Base-by-base conservation (phyloP, 208 protist species). In the Lotmaria passim region DNA sequence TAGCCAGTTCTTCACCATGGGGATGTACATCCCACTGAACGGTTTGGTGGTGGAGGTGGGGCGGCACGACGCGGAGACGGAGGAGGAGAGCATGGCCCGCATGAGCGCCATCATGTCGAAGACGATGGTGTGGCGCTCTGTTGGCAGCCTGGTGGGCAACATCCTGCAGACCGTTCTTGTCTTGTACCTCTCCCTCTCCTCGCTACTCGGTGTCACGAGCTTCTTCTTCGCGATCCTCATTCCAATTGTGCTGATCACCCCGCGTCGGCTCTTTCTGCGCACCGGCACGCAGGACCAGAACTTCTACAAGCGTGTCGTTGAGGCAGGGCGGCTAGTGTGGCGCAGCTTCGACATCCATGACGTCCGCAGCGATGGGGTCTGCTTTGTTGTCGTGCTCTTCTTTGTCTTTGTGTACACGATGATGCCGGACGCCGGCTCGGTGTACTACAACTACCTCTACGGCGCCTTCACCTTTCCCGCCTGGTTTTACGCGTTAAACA, bases 361-460 rank as follows among this genome's bases (percentile, higher is more conserved):
- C 55, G 14, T 69, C 11, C 66, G 66, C 46, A 75, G 72, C 48
- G 76, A 78, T 21, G 79, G 74, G 28, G 41, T 78, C 39, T 56
- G 62, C 72, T 78, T 88, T 47, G 23, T 75, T n/a, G n/a, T 78
- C 11, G 79, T 85, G 52, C 72, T 88, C 5, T 17, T 11, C 23
- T 85, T 83, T 46, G 80, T 85, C 21, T 88, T 88, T 68, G 36
- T 81, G 30, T 88, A 83, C 73, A 83, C 73, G 7, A 34, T 78
- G 44, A 85, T 83, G 79, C 75, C 79, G 12, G 79, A 87, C 30
- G 73, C 68, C 1, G 34, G 64, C 34, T 60, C 53, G 28, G 64
- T 82, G 11, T 87, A 87, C 72, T 64, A 70, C 67, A 84, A 77
- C 76, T 87, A 80, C 60, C 61, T 80, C 38, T 84, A 75, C 65